Evolutionary conservation across 176 grass and related monocot species (phyloP), one percentile per base, ranked within the genome.

Genomic region (Thalia dealbata): DNA sequence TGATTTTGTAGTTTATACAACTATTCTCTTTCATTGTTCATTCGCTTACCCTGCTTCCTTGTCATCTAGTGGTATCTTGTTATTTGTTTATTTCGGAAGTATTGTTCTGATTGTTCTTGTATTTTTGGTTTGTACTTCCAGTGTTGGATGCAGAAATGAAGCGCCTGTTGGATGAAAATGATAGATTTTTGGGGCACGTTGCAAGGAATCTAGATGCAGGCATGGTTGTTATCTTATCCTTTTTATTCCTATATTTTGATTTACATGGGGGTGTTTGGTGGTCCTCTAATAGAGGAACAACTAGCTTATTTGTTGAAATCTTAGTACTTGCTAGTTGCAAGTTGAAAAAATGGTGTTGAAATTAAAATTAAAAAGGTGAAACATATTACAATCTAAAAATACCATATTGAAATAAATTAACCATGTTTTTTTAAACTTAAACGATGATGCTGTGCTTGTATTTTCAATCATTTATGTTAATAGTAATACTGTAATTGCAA

Each of bases 181-280:
- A 67, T 13, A 11, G 19, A 3, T 38, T 8, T 67, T 13, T 67
- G 18, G 41, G n/a, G 15, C 30, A 67, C 2, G 43, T 67, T 42
- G 15, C 30, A 43, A 43, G 64, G 18, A 67, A 67, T 43, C 64
- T 67, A n/a, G 32, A 67, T 14, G 32, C 27, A 42, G 32, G 35
- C 35, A 43, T 68, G 65, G 65, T 68, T 68, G 65, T n/a, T 68
- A 43, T 63, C 26, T 11, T 65, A 65, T 65, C 62, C 28, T 65
- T 65, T 35, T 32, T 43, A 16, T 68, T 68, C 7, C 42, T 68
- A 4, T 26, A 0, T 68, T 64, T 42, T 44, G 26, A 22, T 41
- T 68, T 2, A 42, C 61, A 62, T 62, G 60, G 16, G 16, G 54
- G 16, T 58, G 16, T 22, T n/a, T 58, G 16, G 54, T 38, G 4